These are phyloP conservation scores for Cytospora piceicola DNA, from an alignment of 2,329 filamentous ascomycete genomes.

Conservation along the genomic window DNA sequence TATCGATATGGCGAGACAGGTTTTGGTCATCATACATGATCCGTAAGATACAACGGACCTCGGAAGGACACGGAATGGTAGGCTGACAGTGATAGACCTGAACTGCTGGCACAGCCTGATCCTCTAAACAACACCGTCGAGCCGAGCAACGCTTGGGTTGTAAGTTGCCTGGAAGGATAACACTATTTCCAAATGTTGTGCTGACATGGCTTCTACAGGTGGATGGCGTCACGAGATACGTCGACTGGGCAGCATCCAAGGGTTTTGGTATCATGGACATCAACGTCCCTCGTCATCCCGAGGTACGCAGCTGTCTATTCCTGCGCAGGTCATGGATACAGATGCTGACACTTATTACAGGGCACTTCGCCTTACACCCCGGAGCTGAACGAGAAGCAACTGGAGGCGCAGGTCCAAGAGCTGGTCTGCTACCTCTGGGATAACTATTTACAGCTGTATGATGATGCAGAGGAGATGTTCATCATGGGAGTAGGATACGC, in stretches of 20 bases:
- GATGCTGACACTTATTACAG: conserved; percentile 34
- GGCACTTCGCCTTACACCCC: conserved; percentile 55
- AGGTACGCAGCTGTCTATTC: conserved; percentile 31
- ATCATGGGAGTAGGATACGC: conserved; percentile 90
- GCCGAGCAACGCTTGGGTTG: conserved; percentile 85
- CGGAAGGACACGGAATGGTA: conserved; percentile 12
- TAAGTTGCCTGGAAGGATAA: conserved; percentile 51
- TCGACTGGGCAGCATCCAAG: conserved; percentile 79
- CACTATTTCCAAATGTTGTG: neutral
- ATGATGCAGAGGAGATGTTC: conserved; percentile 74
- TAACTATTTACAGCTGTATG: conserved; percentile 86
- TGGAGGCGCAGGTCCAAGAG: conserved; percentile 68
- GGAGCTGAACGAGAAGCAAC: conserved; percentile 48
- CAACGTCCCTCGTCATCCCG: conserved; percentile 77
- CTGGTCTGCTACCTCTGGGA: conserved; percentile 91
- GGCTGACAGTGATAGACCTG: conserved; percentile 56
- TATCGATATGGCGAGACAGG: conserved; percentile 66
- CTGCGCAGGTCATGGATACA: conserved; percentile 57
- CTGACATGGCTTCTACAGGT: conserved; percentile 55
- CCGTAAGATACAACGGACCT: conserved; percentile 59
- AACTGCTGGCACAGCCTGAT: conserved; percentile 69
- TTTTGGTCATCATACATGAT: conserved; percentile 89
- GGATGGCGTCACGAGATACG: conserved; percentile 79
- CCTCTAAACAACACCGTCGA: conserved; percentile 74
- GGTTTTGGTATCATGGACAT: conserved; percentile 87